These are phyloP conservation scores for Cladorrhinum sp. DNA, from an alignment of 2,329 filamentous ascomycete species.

Conservation along the genomic window DNA sequence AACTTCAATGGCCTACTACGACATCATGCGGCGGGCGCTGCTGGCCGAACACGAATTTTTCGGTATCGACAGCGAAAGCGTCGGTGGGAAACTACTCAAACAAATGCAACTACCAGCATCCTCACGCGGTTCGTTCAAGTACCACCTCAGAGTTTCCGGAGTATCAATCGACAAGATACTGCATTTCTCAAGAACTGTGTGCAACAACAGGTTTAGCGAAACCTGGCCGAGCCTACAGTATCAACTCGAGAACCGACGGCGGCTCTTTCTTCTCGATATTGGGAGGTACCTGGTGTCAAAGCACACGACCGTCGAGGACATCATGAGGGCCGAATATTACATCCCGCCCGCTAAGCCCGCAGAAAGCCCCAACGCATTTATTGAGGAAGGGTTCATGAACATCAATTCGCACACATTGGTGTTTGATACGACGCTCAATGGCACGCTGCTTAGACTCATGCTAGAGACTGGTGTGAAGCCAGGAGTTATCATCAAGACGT, in stretches of 20 bases:
- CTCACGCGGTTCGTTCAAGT: constrained; percentile 3
- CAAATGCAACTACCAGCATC: background rate
- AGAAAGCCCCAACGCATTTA: background rate
- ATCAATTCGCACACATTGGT: constrained; percentile 13
- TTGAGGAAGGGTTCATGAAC: constrained; percentile 14
- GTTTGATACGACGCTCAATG: constrained; percentile 18
- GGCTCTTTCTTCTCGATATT: constrained; percentile 6
- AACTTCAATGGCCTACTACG: background rate
- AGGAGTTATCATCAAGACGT: constrained; percentile 15
- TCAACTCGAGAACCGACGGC: background rate
- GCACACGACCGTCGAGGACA: background rate
- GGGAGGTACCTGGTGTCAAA: background rate
- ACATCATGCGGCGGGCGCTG: constrained; percentile 6
- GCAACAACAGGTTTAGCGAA: background rate
- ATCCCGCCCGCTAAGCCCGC: background rate
- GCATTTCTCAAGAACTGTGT: constrained; percentile 12
- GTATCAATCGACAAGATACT: constrained; percentile 10
- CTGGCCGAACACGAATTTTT: constrained; percentile 2
- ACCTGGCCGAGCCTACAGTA: background rate
- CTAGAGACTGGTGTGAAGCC: constrained; percentile 12
- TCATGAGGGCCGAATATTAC: background rate
- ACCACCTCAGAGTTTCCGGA: background rate
- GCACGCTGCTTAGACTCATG: constrained; percentile 6
- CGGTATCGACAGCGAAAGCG: background rate
- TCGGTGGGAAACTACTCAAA: background rate